Base-by-base conservation (phyloP, 352 stramenopile species). In the Phytophthora meadii region DNA sequence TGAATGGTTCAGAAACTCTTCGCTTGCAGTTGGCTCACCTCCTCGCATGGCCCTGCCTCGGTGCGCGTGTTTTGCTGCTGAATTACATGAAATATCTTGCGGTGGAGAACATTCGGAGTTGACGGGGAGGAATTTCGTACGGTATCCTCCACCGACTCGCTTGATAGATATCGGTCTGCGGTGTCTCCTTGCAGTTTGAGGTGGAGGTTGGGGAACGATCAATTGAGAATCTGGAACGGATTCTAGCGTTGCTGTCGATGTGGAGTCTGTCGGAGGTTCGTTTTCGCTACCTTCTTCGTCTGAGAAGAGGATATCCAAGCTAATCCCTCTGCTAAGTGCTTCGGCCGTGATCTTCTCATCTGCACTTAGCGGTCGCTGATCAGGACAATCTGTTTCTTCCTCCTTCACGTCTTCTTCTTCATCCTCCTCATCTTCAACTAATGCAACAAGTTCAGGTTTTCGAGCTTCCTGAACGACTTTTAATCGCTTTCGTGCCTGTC, bases 91-190 rank as follows among this genome's bases (percentile, higher is more conserved):
- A 37, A 5, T 8, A 37, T 47, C 37, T 64, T 65, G 28, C 30
- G 56, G 4, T 52, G 56, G 10, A 28, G 56, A 28, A 11, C 30
- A 11, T 28, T 69, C 40, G 10, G 54, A 15, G 52, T 54, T 24
- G 34, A 58, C 24, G 46, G 52, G 54, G 19, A 76, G 59, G 9
- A 68, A 49, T 10, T 68, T 79, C 3, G 73, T 57, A 32, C 78
- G 77, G 44, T 89, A 92, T 7, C 83, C 83, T 32, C 83, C 83
- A 4, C 83, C 83, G 1, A 90, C 83, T 28, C 76, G 76, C 45
- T 83, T 83, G 40, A 83, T 68, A 10, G 68, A 72, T 48, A 79
- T 68, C 50, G 34, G 73, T 36, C 58, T 44, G 40, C 34, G 54
- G 1, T 57, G 53, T 40, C 67, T 30, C 10, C 25, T 48, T 12